Evolutionary conservation across 2,329 filamentous ascomycete genomes (phyloP).

Genomic region (Acarospora socialis): DNA sequence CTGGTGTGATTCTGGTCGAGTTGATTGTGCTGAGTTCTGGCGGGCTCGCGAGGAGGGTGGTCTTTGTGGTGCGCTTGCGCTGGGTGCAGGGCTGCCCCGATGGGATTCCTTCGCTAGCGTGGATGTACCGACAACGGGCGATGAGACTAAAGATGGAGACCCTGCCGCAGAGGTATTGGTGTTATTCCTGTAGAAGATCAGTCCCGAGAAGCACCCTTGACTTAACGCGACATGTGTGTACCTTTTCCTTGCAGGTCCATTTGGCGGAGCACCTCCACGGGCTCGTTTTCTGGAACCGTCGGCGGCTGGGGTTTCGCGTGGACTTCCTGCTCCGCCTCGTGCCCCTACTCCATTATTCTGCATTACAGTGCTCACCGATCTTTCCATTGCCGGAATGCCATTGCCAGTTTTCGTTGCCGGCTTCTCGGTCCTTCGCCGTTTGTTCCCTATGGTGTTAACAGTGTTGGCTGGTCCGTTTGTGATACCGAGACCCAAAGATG

Average conservation of each 20-base stretch:
- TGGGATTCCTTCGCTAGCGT: constrained; percentile 41
- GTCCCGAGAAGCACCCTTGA: constrained; percentile 5
- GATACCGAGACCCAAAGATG: constrained; percentile 50
- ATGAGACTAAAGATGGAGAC: constrained; percentile 60
- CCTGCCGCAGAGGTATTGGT: constrained; percentile 38
- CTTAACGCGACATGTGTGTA: constrained; percentile 28
- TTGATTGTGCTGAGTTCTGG: constrained; percentile 59
- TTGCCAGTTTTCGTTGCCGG: constrained; percentile 24
- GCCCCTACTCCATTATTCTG: constrained; percentile 16
- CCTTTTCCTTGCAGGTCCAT: constrained; percentile 68
- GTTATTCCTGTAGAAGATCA: constrained; percentile 26
- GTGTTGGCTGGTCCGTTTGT: constrained; percentile 39
- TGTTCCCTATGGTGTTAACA: constrained; percentile 41
- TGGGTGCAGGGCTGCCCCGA: constrained; percentile 47
- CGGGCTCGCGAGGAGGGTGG: constrained; percentile 57
- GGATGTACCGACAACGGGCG: constrained; percentile 57
- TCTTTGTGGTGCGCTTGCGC: constrained; percentile 36
- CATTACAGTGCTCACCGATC: constrained; percentile 45
- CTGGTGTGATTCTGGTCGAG: constrained; percentile 37
- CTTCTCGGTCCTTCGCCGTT: constrained; percentile 73
- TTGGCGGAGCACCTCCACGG: constrained; percentile 49
- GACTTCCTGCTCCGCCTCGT: constrained; percentile 37
- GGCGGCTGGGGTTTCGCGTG: constrained; percentile 51
- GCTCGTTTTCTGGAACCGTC: constrained; percentile 57
- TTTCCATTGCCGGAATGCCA: constrained; percentile 42